Base-by-base conservation (phyloP, 129 eudicot species). In the Centaurea solstitialis region DNA sequence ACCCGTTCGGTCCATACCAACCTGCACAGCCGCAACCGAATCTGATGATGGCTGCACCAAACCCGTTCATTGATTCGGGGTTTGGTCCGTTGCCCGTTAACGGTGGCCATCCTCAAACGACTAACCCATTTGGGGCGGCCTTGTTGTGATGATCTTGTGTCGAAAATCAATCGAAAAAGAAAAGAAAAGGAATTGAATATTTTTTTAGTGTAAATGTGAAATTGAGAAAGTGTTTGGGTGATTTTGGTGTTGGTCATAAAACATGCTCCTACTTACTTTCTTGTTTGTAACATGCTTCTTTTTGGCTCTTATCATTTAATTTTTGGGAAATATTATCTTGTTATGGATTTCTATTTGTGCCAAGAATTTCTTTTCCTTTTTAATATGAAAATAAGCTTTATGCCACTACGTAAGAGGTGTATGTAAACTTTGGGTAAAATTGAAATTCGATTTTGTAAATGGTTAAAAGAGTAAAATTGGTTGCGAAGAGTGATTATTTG, bases 31-130 rank as follows among this genome's bases (percentile, higher is more conserved):
- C 92, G 28, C 97, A 85, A n/a, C 84, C 79, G 50, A 59, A 83
- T 28, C 62, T 85, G 72, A 78, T 81, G 86, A 84, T 79, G 86
- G 90, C 70, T 45, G 88, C 92, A 61, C 93, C 86, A 6, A 92
- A 94, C 78, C 98, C 98, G 11, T 94, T 94, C 62, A 86, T 84
- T 13, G 94, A 94, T 85, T 26, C 89, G 4, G 97, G 89, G 13
- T 92, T 92, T 82, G 94, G 93, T 59, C 74, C 89, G 9, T 92
- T 90, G 73, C 94, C 97, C 0, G 87, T 72, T 39, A 82, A 53
- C 43, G 78, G 82, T 23, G 45, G 74, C 35, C 92, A 89, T 39
- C 87, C 86, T 22, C 96, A 87, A 72, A 74, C 88, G 0, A 80
- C 86, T 50, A 94, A 92, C 68, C 97, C 98, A 0, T 94, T 94